Evolutionary conservation across 768 basidiomycete genomes (phyloP), one percentile per base, ranked within the genome.

Genomic region (Mycena galericulata): DNA sequence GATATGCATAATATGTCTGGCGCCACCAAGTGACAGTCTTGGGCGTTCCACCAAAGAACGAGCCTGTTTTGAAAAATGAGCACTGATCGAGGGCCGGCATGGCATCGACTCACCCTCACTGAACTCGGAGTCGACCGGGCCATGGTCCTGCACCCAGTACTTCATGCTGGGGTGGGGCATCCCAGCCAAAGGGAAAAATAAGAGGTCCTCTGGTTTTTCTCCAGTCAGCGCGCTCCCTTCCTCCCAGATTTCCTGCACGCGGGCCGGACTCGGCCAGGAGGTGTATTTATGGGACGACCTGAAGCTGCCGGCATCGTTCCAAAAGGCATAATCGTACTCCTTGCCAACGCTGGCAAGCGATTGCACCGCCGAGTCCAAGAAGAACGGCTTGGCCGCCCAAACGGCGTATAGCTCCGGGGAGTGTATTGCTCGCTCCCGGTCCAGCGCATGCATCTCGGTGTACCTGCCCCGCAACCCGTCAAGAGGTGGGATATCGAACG

Each of bases 221-320:
- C 76, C 78, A n/a, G 75, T 76, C 62, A 77, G 22, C n/a, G 45
- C 36, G 29, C 73, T 74, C 5, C 79, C 84, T 30, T 80, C 73
- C 22, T 79, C 56, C 79, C 82, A 88, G 2, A 87, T 69, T 34
- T 81, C 67, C 27, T 81, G 75, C 3, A 88, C 79, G 17, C 85
- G 76, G 14, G 32, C 65, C 4, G 77, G 72, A 67, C 85, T 81
- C 3, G 88, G 89, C 89, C 89, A 90, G n/a, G 40, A 46, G 5
- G 62, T 62, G 71, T 85, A 89, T 15, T 66, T 65, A 75, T 89
- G 86, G 1, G 77, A 71, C 22, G 74, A 61, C 17, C 87, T 74
- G 70, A 90, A 87, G 66, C 86, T 85, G 9, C 85, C 87, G 2
- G 88, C 87, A 68, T 89, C 88, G 38, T 77, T 82, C 88, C 88